Base-by-base conservation (phyloP, 2,329 filamentous ascomycete species). In the Epichloe scottii region DNA sequence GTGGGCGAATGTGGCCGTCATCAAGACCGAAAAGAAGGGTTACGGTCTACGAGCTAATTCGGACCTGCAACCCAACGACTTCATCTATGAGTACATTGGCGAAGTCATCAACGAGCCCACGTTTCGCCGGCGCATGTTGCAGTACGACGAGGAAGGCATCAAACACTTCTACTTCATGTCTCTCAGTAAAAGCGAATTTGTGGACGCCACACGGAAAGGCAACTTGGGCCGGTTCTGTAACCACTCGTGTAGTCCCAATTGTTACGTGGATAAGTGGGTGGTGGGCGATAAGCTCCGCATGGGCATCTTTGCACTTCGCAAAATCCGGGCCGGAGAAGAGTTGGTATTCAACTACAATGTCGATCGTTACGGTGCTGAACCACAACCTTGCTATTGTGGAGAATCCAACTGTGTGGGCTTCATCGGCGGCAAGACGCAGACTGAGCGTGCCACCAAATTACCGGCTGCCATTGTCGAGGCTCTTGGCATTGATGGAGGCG, bases 141-240 rank as follows among this genome's bases (percentile, higher is more conserved):
- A 94, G 62, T 98, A 98, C 68, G 89, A 96, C 63, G 79, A 93
- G 46, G 89, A 97, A 66, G 90, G 90, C 54, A 96, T 98, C 76
- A 95, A 94, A 68, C 93, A 98, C 69, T 98, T 98, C 68, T 98
- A 98, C 70, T 98, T 98, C 73, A 98, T 98, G 93, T 97, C 93
- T 30, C 82, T 98, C 55, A 95, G 82, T 63, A 95, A 95, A 67
- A 87, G 84, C 62, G 93, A 97, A 67, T 98, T 97, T 63, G 89
- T 98, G 53, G 93, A 98, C 69, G 93, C 93, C 21, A 98, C 93
- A 10, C 95, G 93, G 65, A 95, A 89, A 66, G 93, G 93, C 48
- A 97, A 97, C 59, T 78, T 98, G 5, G 93, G 90, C 48, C 84
- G 93, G 33, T 98, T 98, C 64, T 98, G 93, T 78, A 98, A 98